These are phyloP conservation scores for Acrocalymma vagum DNA, from an alignment of 2,329 filamentous ascomycete species.

Conservation along the genomic window DNA sequence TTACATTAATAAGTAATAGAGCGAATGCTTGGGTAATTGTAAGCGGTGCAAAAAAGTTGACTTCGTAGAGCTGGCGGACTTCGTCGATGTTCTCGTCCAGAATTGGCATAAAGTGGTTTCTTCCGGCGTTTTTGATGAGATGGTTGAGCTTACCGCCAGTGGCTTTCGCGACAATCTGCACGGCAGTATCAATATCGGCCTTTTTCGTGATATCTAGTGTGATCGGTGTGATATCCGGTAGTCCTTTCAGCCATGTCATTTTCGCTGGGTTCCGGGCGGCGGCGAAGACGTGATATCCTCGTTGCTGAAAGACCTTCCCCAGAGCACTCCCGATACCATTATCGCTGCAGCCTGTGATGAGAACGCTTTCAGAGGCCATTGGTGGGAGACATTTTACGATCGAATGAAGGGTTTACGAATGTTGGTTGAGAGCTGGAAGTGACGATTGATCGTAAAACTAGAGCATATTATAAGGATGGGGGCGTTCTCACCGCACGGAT, in stretches of 20 bases:
- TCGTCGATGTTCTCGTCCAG: conserved; percentile 23
- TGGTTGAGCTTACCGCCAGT: conserved; percentile 19
- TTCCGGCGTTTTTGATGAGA: conserved; percentile 54
- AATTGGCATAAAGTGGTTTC: conserved; percentile 39
- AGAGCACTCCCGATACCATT: no score
- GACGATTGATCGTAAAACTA: no score
- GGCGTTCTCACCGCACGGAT: no score
- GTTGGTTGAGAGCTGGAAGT: no score
- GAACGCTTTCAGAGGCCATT: no score
- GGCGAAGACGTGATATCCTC: conserved; percentile 51
- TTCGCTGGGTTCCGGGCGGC: conserved; percentile 43
- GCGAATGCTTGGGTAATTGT: conserved; percentile 48
- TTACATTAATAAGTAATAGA: conserved; percentile 18
- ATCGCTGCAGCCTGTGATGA: no score
- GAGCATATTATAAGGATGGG: no score
- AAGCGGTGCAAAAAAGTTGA: conserved; percentile 52
- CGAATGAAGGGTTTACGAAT: no score
- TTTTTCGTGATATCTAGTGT: conserved; percentile 58
- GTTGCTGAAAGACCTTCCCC: conserved; percentile 21
- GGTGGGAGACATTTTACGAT: no score
- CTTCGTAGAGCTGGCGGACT: conserved; percentile 13
- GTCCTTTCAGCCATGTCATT: not conserved
- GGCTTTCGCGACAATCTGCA: conserved; percentile 47
- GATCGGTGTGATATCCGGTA: conserved; percentile 28
- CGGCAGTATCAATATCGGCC: conserved; percentile 54